These are phyloP conservation scores for Solidago caesia DNA, from an alignment of 129 eudicot species.

Conservation along the genomic window DNA sequence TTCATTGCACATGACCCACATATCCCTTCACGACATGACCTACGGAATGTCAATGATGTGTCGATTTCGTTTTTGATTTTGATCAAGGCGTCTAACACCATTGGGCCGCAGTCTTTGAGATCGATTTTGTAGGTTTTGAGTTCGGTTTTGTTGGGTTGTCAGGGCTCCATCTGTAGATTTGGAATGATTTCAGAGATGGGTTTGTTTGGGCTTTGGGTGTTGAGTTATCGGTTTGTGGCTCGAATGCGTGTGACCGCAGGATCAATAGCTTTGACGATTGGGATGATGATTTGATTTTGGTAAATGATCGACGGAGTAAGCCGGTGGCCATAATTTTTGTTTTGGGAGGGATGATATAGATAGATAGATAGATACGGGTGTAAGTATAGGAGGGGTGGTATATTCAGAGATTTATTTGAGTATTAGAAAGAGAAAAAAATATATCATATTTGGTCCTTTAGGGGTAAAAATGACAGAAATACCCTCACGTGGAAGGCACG, in stretches of 20 bases:
- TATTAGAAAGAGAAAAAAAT: too few relatives aligned
- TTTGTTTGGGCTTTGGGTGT: constrained; percentile 11
- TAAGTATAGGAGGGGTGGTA: too few relatives aligned
- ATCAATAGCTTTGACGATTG: constrained; percentile 36
- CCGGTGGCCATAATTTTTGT: constrained; percentile 60
- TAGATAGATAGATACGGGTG: too few relatives aligned
- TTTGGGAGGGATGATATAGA: too few relatives aligned
- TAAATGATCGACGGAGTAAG: constrained; percentile 43
- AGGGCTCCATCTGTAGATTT: constrained; percentile 84
- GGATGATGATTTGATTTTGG: constrained; percentile 34
- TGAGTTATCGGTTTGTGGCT: constrained; percentile 38
- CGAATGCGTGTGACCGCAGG: constrained; percentile 52
- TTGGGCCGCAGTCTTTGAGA: constrained; percentile 5
- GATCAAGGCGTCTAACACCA: constrained; percentile 2
- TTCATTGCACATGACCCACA: constrained; percentile 38
- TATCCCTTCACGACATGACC: too few relatives aligned
- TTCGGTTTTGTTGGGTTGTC: constrained; percentile 55
- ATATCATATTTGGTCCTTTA: too few relatives aligned
- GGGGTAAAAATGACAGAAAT: too few relatives aligned
- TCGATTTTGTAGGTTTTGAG: constrained; percentile 24
- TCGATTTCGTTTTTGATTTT: constrained; percentile 59
- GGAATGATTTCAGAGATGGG: constrained; percentile 50
- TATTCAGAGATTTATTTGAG: too few relatives aligned
- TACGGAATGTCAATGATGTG: constrained; percentile 69
- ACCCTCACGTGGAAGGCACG: too few relatives aligned